Percentiles rank a stretch among this genome's conserved stretches.
Conservation (phyloP, 768 basidiomycete species). For the Pluteus cervinus region DNA sequence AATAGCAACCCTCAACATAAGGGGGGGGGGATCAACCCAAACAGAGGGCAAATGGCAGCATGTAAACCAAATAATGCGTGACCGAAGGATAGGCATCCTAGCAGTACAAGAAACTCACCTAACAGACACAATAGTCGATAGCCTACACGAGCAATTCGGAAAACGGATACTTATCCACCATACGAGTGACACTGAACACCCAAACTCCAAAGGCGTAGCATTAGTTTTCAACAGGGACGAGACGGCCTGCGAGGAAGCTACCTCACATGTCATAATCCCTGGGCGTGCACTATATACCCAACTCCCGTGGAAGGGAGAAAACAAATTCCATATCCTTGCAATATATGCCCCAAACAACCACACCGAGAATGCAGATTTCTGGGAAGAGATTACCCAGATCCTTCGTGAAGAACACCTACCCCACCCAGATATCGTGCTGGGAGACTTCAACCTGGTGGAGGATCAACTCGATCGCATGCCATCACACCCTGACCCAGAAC, state of each 20-base stretch:
- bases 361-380: conserved; percentile 23
- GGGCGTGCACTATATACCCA: conserved; percentile 18
- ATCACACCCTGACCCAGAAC: conserved; percentile 9
- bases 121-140: conserved; percentile 4
- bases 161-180: conserved; percentile 14
- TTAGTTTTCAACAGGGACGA: conserved; percentile 25
- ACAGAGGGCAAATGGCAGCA: conserved; percentile 17
- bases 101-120: conserved; percentile 27
- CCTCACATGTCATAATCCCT: conserved; percentile 12
- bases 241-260: conserved; percentile 10
- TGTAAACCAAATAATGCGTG: conserved; percentile 18
- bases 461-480: conserved; percentile 31
- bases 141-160: conserved; percentile 8
- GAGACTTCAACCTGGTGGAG: conserved; percentile 38
- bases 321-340: conserved; percentile 19
- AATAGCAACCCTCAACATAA: conserved; percentile 19
- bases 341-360: conserved; percentile 30
- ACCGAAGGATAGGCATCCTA: conserved; percentile 20
- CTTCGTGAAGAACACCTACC: conserved; percentile 6
- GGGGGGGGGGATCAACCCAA: conserved; percentile 8
- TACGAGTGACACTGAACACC: conserved; percentile 8
- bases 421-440: conserved; percentile 26
- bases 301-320: conserved; percentile 12
- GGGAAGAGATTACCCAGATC: conserved; percentile 11
- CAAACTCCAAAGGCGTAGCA: conserved; percentile 24